A percentile compares a stretch with the other conserved stretches of the same genome.
These are phyloP conservation scores for Colletotrichum spinosum DNA, from an alignment of 2,329 filamentous ascomycete genomes.

Conservation along the genomic window DNA sequence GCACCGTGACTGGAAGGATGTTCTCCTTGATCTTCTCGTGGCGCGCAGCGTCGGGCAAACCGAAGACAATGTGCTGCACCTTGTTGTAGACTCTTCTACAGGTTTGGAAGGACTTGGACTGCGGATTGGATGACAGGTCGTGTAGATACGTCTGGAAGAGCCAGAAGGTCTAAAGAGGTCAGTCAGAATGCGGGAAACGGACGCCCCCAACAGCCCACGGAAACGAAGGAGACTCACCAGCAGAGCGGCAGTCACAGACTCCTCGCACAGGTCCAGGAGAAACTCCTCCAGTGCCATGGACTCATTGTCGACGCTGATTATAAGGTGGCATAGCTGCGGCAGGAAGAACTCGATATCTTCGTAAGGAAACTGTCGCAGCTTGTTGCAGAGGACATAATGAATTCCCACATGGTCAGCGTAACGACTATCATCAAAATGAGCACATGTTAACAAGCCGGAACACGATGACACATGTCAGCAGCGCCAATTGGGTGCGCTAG, in stretches of 20 bases:
- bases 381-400: slow-evolving; percentile 88
- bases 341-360: slow-evolving; percentile 95
- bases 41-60: slow-evolving; percentile 74
- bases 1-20: slow-evolving; percentile 80
- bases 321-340: slow-evolving; percentile 86
- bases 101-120: slow-evolving; percentile 82
- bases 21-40: slow-evolving; percentile 86
- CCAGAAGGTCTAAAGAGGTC: slow-evolving; percentile 80
- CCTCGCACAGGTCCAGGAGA: slow-evolving; percentile 85
- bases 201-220: slow-evolving; percentile 3
- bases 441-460: too few species aligned
- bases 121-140: slow-evolving; percentile 81
- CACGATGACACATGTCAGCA: not conserved
- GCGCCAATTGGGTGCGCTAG: not conserved
- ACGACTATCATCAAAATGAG: slow-evolving; percentile 62
- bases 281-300: slow-evolving; percentile 93
- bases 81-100: slow-evolving; percentile 89
- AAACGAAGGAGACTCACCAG: slow-evolving; percentile 68
- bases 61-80: slow-evolving; percentile 89
- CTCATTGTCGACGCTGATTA: slow-evolving; percentile 90
- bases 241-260: slow-evolving; percentile 86
- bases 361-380: slow-evolving; percentile 89
- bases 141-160: slow-evolving; percentile 89
- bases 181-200: slow-evolving; percentile 10
- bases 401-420: slow-evolving; percentile 92